Evolutionary conservation across 2,329 filamentous ascomycete species (phyloP).

Genomic region (Pestalotiopsis sp.): DNA sequence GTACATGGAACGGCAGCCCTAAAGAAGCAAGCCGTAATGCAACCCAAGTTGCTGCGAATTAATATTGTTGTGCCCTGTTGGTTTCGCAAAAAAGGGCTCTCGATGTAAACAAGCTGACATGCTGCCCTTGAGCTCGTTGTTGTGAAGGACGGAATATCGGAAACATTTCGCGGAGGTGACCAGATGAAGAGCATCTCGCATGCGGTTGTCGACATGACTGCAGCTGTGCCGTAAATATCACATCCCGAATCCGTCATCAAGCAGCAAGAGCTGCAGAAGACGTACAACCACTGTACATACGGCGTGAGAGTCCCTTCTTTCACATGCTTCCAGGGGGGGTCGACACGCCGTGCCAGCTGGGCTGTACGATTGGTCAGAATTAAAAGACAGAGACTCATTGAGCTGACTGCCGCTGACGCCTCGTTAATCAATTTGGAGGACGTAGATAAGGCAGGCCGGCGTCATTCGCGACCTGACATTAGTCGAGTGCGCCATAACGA

Average conservation of each 20-base stretch:
- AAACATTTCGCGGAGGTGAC: background rate
- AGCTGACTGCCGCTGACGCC: background rate
- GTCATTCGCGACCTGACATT: background rate
- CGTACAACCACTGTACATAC: background rate
- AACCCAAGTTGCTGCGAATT: background rate
- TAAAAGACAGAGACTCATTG: background rate
- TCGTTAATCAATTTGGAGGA: background rate
- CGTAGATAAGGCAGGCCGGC: background rate
- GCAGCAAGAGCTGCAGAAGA: background rate
- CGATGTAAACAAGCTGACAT: background rate
- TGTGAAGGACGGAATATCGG: background rate
- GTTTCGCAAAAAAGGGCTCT: background rate
- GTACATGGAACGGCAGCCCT: background rate
- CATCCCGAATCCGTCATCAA: slow-evolving; percentile 4
- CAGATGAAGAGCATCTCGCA: background rate
- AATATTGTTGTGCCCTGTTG: background rate
- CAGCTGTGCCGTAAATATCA: background rate
- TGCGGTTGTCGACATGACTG: background rate
- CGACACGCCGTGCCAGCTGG: background rate
- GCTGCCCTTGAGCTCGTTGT: background rate
- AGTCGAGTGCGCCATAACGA: background rate
- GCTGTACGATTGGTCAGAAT: background rate
- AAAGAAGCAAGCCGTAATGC: background rate
- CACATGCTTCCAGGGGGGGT: background rate
- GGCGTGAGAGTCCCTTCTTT: background rate